Percentiles rank a stretch among this genome's conserved stretches.
Conservation (phyloP, 2,329 filamentous ascomycete species). For the Penicillium sp. region DNA sequence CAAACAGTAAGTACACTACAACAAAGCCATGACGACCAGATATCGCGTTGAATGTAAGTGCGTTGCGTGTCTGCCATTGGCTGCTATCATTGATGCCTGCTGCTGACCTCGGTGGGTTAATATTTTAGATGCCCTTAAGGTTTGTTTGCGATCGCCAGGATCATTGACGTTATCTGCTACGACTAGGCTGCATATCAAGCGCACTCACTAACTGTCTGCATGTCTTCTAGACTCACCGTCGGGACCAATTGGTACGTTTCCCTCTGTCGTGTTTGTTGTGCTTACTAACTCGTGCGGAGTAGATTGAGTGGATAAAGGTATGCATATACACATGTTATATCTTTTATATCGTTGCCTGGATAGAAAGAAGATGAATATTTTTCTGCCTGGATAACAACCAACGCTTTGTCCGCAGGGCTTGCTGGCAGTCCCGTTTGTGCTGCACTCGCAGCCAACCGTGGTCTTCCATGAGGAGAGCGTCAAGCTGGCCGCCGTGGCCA, state of each 20-base stretch:
- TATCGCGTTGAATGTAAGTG: conserved; percentile 67
- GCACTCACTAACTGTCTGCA: not conserved
- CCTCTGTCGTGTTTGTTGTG: not conserved
- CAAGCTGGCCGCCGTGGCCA: conserved; percentile 66
- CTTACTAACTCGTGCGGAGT: not conserved
- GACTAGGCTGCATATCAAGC: not conserved
- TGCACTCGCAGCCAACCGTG: conserved; percentile 90
- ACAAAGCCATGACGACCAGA: conserved; percentile 42
- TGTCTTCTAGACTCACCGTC: conserved; percentile 70
- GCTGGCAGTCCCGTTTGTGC: conserved; percentile 89
- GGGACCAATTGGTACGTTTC: conserved; percentile 74
- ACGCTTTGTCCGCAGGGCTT: conserved; percentile 50
- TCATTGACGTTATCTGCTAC: not conserved
- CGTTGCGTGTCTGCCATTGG: conserved; percentile 4
- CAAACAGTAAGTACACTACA: not conserved
- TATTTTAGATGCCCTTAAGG: conserved; percentile 60
- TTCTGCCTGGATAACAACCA: conserved; percentile 1
- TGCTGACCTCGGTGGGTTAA: not conserved
- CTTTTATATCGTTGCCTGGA: conserved; percentile 10
- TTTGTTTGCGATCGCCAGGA: too few relatives aligned
- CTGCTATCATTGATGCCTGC: conserved; percentile 3
- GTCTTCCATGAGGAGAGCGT: conserved; percentile 68
- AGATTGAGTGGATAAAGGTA: conserved; percentile 89
- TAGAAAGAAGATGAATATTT: not conserved
- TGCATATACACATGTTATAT: conserved; percentile 8